Base-by-base conservation (phyloP, 176 grass and related monocot species). In the Eleusine indica region DNA sequence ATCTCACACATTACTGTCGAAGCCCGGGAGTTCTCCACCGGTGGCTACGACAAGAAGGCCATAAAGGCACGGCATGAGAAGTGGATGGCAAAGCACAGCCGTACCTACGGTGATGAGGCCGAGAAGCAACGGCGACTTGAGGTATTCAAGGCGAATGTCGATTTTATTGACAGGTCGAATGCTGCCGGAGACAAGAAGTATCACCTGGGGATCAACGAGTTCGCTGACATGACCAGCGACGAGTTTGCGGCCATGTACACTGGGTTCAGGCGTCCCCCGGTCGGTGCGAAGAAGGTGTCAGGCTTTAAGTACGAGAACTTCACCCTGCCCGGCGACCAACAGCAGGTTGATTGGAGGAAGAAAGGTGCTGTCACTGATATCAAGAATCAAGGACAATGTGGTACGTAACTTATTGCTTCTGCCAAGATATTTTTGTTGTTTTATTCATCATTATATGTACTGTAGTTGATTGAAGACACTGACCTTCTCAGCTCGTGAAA, bases 31-130 rank as follows among this genome's bases (percentile, higher is more conserved):
- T 11, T 28, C 2, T 48, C 70, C 22, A 6, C 21, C 21, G 0
- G 10, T 6, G 25, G 46, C 13, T 6, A 8, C 7, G 44, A 25
- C 4, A 25, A 73, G 0, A 11, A 51, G 48, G 72, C 16, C 7
- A 74, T 52, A 48, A 54, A 11, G 72, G 66, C 21, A 15, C 74
- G 75, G 19, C 53, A 79, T 12, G 54, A 84, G 42, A 21, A 21
- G 8, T 89, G 87, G 81, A 89, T 84, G 87, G 75, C 19, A 7
- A 13, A 79, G 64, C 29, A 89, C 15, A 68, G 81, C 15, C 80
- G 81, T 3, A 82, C 56, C 7, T 88, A 88, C 81, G 32, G 49
- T 13, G 87, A 89, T 11, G 79, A 66, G 0, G 44, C 66, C 1
- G 87, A 89, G 74, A 89, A 80, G 28, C 13, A 38, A 7, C 68